phyloP scores from a whole-genome alignment of 2,329 filamentous ascomycete genomes.

The Ceratocystis diversiconidia region DNA sequence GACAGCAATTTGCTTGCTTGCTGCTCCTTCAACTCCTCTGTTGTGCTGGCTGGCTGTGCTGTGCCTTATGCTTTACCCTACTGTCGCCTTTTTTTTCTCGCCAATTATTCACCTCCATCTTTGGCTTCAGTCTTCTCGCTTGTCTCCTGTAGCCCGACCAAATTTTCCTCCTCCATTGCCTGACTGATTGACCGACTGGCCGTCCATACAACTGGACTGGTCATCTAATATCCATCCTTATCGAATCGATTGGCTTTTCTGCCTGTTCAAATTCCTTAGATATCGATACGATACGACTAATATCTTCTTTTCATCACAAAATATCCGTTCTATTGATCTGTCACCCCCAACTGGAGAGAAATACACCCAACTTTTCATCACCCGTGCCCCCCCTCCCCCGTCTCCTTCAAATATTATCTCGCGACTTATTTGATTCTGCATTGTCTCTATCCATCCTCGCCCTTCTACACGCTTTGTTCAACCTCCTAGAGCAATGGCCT shows the following conservation, averaged over 20 bases:
- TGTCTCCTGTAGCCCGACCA: not conserved
- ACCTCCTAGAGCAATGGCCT: constrained; percentile 12
- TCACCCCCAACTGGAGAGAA: not conserved
- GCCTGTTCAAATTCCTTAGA: not conserved
- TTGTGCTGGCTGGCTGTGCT: constrained; percentile 1
- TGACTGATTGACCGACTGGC: not conserved
- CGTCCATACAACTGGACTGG: not conserved
- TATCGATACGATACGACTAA: not conserved
- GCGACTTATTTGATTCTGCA: not conserved
- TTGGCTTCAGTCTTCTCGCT: not conserved
- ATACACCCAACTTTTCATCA: not conserved
- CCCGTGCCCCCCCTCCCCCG: too few species aligned
- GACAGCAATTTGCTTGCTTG: not conserved
- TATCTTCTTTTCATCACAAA: not conserved
- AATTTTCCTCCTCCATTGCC: not conserved
- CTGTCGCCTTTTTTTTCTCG: constrained; percentile 1
- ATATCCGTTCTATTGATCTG: not conserved
- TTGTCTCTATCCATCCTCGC: not conserved
- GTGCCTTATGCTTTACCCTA: not conserved
- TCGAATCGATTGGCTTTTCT: not conserved
- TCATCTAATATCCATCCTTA: not conserved
- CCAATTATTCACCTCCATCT: not conserved
- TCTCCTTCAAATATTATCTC: not conserved
- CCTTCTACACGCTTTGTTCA: not conserved
- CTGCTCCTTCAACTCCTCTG: not conserved